phyloP scores from a whole-genome alignment of 306 rosid genomes.

The Cajanus cajan region DNA sequence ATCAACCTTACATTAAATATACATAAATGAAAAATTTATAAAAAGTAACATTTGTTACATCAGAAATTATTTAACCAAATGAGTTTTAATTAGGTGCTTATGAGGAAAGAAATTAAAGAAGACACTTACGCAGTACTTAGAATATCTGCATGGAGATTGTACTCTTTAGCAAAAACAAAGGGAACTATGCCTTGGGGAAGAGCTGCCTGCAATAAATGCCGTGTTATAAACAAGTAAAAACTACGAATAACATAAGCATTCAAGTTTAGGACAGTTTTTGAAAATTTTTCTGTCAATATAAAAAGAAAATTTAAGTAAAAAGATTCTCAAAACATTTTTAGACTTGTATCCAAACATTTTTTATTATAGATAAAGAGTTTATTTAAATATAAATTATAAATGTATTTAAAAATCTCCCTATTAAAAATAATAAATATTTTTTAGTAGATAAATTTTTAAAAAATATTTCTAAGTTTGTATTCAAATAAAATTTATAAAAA shows the following conservation, averaged over 20 bases:
- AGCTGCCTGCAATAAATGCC: slow-evolving; percentile 57
- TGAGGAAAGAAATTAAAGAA: neutral
- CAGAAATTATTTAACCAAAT: neutral
- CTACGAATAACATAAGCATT: neutral
- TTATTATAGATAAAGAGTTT: too few species aligned
- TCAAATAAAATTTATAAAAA: too few species aligned
- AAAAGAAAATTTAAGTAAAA: too few species aligned
- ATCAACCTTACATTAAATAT: neutral
- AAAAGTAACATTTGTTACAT: neutral
- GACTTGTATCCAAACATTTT: too few species aligned
- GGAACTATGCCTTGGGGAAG: slow-evolving; percentile 97
- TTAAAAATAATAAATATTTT: too few species aligned
- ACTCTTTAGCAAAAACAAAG: slow-evolving; percentile 88
- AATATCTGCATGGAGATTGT: slow-evolving; percentile 84
- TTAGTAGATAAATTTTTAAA: too few species aligned
- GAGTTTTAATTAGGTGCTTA: neutral
- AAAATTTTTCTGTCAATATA: too few species aligned
- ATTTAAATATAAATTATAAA: too few species aligned
- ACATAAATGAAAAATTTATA: neutral
- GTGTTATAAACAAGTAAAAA: neutral
- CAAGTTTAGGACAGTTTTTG: too few species aligned
- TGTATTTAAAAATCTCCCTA: too few species aligned
- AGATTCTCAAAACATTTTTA: too few species aligned
- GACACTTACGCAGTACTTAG: slow-evolving; percentile 87
- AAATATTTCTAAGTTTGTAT: too few species aligned